Evolutionary conservation across 371 early-diverging fungal species (phyloP), one percentile per base, ranked within the genome.

Genomic region (Vairimorpha ceranae): DNA sequence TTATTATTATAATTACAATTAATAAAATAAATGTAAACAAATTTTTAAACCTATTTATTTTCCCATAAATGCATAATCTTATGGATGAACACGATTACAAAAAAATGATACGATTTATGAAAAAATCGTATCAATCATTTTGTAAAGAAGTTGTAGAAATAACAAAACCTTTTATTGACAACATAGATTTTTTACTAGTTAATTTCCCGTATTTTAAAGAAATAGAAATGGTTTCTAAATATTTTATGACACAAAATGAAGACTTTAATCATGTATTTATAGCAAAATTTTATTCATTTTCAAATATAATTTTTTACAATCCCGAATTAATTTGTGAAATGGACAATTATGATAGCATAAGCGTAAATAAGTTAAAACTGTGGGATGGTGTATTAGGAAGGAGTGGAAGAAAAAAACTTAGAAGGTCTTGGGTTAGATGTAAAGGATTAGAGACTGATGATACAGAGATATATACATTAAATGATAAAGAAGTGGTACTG

Each of bases 151-250:
- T 63, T 27, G 27, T 51, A 1, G 25, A 56, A 14, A 70, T 61
- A 30, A 59, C 63, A 6, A 60, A 58, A 29, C 70, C 46, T 29
- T 71, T 70, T 54, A 66, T 72, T 19, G 33, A 67, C 21, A 60
- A 72, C 51, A 48, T 77, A 41, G 77, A 77, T 52, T 77, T 54
- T 35, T 30, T 77, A 23, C 46, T 77, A 38, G 23, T 19, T 14
- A 77, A 72, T 59, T 77, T 72, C 56, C 66, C 67, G 1, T 72
- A 67, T 36, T 72, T 77, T 48, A 48, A 60, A 29, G 77, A 77
- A 46, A 72, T 72, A 41, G 36, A 67, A 23, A 38, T 67, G 33
- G 63, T 77, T 0, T 30, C 60, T 29, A 67, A 68, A 43, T 77
- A 51, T 43, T 51, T 77, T 15, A 36, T 60, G 25, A 70, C 63